Evolutionary conservation across 2,329 filamentous ascomycete species (phyloP).

Genomic region (Pseudogymnoascus sp.): DNA sequence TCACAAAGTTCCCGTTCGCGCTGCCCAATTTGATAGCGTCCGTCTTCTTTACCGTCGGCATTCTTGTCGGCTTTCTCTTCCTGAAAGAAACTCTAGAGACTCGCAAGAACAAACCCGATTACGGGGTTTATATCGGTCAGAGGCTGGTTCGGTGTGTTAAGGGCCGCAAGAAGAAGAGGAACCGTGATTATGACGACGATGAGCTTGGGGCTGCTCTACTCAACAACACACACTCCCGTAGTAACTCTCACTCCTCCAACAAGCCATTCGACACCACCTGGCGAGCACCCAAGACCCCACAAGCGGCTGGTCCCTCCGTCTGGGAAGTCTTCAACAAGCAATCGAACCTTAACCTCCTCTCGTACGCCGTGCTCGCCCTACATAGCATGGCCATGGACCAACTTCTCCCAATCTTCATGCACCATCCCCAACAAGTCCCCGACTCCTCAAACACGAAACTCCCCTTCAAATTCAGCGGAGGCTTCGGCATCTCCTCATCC

Average conservation of each 20-base stretch:
- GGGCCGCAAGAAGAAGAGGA: conserved; percentile 14
- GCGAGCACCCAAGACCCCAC: conserved; percentile 10
- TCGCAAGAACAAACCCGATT: conserved; percentile 60
- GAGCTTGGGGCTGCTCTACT: conserved; percentile 50
- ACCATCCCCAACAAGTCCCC: conserved; percentile 54
- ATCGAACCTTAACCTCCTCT: conserved; percentile 63
- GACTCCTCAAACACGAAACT: conserved; percentile 49
- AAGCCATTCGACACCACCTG: conserved; percentile 16
- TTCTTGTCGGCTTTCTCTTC: conserved; percentile 67
- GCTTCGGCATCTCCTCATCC: conserved; percentile 65
- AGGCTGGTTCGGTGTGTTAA: conserved; percentile 42
- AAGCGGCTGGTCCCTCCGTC: conserved; percentile 33
- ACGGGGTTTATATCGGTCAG: conserved; percentile 65
- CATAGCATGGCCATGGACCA: conserved; percentile 83
- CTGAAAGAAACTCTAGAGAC: conserved; percentile 75
- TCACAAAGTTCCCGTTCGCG: conserved; percentile 71
- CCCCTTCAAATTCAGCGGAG: conserved; percentile 75
- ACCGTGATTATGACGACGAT: conserved; percentile 38
- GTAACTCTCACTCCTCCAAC: conserved; percentile 18
- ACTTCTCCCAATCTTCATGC: conserved; percentile 78
- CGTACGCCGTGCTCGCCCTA: conserved; percentile 73
- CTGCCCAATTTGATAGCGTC: conserved; percentile 76
- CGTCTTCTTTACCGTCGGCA: conserved; percentile 68
- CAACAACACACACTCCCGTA: conserved; percentile 27
- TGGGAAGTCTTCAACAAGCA: conserved; percentile 65